Percentiles rank a stretch among this genome's conserved stretches.
Evolutionary conservation across 441 rosid species (phyloP).

Genomic region (Syzygium syzygioides): DNA sequence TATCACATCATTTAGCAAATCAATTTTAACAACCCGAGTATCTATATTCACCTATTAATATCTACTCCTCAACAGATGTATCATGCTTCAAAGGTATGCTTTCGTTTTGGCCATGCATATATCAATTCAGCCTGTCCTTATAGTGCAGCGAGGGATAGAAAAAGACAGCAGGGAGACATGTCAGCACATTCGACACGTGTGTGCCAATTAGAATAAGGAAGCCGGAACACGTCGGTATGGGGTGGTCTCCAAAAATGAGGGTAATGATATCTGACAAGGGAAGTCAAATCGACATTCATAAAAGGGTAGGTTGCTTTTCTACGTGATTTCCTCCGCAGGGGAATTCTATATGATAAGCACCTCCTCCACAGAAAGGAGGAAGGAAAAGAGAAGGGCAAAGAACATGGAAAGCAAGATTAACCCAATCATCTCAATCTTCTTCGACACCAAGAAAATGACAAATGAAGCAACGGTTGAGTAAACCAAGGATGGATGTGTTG

Average conservation of each 20-base stretch:
- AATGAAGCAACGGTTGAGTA: constrained; percentile 21
- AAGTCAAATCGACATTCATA: neutral
- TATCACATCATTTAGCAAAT: neutral
- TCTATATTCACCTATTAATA: neutral
- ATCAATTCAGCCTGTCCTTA: neutral
- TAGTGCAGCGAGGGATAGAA: neutral
- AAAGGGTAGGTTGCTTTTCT: neutral
- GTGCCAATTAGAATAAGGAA: neutral
- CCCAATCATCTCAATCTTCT: constrained; percentile 27
- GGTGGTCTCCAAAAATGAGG: neutral
- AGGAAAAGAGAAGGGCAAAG: neutral
- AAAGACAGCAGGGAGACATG: neutral
- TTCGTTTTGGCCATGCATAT: neutral
- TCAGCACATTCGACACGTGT: neutral
- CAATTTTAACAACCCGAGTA: neutral
- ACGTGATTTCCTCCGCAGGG: neutral
- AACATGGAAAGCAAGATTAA: constrained; percentile 2
- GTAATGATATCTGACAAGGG: neutral
- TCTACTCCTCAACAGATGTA: neutral
- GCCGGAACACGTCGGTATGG: neutral
- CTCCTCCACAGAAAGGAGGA: neutral
- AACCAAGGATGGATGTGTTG: neutral
- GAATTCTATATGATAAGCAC: neutral
- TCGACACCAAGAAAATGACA: constrained; percentile 32
- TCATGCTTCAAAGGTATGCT: neutral